Percentiles rank a stretch among this genome's conserved stretches.
Evolutionary conservation across 169 alveolate species (phyloP).

Genomic region (Babesia sp.): DNA sequence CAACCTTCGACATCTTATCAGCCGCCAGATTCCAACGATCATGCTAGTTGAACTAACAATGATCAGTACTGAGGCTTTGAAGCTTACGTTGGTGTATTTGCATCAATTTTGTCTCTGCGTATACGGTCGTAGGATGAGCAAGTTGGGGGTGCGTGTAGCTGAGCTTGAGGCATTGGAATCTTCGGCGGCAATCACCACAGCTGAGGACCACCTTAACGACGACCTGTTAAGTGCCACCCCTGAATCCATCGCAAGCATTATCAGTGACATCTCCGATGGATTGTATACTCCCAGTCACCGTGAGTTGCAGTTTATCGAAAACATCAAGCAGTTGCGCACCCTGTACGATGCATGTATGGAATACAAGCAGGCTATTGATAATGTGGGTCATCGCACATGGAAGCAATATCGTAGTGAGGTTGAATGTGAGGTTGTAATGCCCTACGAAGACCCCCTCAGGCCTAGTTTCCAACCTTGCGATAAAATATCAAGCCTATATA

Average conservation of each 20-base stretch:
- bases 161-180: background rate
- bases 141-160: background rate
- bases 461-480: background rate
- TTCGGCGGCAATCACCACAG: background rate
- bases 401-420: background rate
- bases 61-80: slow-evolving; percentile 31
- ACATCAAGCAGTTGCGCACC: background rate
- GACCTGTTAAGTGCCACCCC: background rate
- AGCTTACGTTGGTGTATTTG: slow-evolving; percentile 34
- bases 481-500: background rate
- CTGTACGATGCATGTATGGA: background rate
- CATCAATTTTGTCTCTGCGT: slow-evolving; percentile 4
- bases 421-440: background rate
- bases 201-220: background rate
- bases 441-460: background rate
- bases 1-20: slow-evolving; percentile 34
- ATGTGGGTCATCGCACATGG: background rate
- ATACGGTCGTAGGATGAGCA: background rate
- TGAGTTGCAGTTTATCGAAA: background rate
- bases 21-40: slow-evolving; percentile 8
- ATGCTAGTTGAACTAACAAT: slow-evolving; percentile 41
- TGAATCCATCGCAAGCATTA: no score
- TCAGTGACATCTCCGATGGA: no score
- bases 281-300: background rate
- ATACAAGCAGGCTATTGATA: background rate